Conservation (phyloP, 2,329 filamentous ascomycete genomes). For the Acephala macrosclerotiorum region DNA sequence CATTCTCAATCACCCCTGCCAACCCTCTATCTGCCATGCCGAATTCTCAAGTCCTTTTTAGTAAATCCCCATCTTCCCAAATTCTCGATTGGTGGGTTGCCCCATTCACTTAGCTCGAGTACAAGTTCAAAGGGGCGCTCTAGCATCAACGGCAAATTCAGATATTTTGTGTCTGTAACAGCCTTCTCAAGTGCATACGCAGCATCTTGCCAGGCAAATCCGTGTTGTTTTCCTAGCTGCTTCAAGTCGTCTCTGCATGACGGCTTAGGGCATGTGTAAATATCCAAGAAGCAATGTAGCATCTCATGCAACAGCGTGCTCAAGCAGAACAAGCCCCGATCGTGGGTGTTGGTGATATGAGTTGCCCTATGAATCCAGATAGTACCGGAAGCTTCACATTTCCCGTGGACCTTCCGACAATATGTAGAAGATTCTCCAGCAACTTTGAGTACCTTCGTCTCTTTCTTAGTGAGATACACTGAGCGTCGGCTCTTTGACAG, state of each 20-base stretch:
- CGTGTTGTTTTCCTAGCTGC: neutral
- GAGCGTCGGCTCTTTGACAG: neutral
- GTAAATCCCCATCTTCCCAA: slow-evolving; percentile 2
- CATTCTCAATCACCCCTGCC: neutral
- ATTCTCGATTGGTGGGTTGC: neutral
- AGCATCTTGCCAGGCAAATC: slow-evolving; percentile 9
- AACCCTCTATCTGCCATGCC: neutral
- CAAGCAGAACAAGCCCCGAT: neutral
- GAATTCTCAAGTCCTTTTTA: neutral
- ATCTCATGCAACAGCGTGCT: neutral
- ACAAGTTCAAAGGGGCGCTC: neutral
- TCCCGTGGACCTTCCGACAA: neutral
- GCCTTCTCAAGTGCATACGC: neutral
- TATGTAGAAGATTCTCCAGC: neutral
- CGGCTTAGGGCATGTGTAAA: neutral
- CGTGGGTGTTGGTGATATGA: neutral
- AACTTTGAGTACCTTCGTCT: neutral
- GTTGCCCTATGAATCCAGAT: neutral
- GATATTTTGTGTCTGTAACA: neutral
- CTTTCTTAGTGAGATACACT: neutral
- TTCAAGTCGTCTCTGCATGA: neutral
- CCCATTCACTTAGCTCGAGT: neutral
- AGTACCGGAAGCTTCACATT: neutral
- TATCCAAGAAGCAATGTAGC: neutral
- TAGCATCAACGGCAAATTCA: neutral